These are phyloP conservation scores for Vitis hybrid DNA, from an alignment of 177 flowering plant genomes.

Conservation along the genomic window DNA sequence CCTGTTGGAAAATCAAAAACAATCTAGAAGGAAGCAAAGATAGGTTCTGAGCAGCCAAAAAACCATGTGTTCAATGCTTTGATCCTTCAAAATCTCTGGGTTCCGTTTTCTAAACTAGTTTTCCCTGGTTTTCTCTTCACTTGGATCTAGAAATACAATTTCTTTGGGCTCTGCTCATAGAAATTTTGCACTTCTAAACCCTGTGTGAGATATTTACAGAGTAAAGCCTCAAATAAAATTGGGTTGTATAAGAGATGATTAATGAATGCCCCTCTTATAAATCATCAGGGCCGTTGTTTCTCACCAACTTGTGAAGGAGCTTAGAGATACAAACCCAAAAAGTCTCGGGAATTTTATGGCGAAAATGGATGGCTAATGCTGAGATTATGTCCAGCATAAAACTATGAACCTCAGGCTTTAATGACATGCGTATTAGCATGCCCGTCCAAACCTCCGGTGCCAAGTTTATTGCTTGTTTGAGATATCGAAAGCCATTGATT, in stretches of 20 bases:
- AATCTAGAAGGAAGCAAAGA: too few species aligned
- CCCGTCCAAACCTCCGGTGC: constrained; percentile 80
- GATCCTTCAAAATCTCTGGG: too few species aligned
- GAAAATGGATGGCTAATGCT: constrained; percentile 43
- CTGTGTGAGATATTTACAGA: not conserved
- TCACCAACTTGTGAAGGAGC: constrained; percentile 46
- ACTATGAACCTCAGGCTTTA: constrained; percentile 62
- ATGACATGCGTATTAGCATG: constrained; percentile 63
- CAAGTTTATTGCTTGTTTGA: constrained; percentile 53
- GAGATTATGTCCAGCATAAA: constrained; percentile 52
- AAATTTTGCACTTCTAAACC: too few species aligned
- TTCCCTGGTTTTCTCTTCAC: too few species aligned
- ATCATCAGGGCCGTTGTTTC: not conserved
- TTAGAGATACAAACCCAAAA: constrained; percentile 70
- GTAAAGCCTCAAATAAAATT: not conserved
- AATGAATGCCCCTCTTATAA: not conserved
- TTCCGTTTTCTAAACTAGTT: too few species aligned
- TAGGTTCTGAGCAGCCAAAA: too few species aligned
- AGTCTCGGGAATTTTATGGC: constrained; percentile 47
- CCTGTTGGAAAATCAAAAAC: too few species aligned
- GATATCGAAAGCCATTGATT: constrained; percentile 48
- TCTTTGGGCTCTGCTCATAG: too few species aligned
- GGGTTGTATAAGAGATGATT: not conserved
- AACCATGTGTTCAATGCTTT: too few species aligned
- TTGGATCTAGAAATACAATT: too few species aligned